Conservation (phyloP, 1,139 yeast genomes). For the Pneumocystis sp. region DNA sequence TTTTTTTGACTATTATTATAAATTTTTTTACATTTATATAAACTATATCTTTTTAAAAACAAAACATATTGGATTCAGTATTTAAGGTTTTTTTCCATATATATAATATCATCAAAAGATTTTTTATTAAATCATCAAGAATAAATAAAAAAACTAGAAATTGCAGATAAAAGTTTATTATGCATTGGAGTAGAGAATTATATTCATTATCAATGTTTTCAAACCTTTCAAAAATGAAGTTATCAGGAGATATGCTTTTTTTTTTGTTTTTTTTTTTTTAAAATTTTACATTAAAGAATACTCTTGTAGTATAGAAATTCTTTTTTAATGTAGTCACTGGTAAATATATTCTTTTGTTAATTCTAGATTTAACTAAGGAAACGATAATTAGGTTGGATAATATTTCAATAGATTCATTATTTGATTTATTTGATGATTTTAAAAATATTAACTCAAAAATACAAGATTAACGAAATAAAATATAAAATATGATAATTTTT, state of each 20-base stretch:
- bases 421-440: not conserved
- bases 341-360: not conserved
- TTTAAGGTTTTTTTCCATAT: not conserved
- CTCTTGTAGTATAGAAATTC: not conserved
- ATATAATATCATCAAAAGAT: not conserved
- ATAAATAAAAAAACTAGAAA: not conserved
- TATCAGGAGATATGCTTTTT: not conserved
- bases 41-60: not conserved
- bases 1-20: not conserved
- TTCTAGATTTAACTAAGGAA: not conserved
- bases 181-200: not conserved
- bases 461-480: too few relatives aligned
- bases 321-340: not conserved
- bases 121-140: not conserved
- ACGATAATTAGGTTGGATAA: not conserved
- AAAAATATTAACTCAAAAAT: not conserved
- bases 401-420: not conserved
- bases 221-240: not conserved
- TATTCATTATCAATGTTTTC: not conserved
- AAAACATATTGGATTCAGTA: not conserved
- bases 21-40: not conserved
- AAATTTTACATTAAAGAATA: not conserved
- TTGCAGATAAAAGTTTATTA: not conserved
- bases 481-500: not conserved
- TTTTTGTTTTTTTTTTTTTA: not conserved